Percentiles rank a stretch among this genome's conserved stretches.
These are phyloP conservation scores for Achlya hypogyna DNA, from an alignment of 352 stramenopile species.

Conservation along the genomic window DNA sequence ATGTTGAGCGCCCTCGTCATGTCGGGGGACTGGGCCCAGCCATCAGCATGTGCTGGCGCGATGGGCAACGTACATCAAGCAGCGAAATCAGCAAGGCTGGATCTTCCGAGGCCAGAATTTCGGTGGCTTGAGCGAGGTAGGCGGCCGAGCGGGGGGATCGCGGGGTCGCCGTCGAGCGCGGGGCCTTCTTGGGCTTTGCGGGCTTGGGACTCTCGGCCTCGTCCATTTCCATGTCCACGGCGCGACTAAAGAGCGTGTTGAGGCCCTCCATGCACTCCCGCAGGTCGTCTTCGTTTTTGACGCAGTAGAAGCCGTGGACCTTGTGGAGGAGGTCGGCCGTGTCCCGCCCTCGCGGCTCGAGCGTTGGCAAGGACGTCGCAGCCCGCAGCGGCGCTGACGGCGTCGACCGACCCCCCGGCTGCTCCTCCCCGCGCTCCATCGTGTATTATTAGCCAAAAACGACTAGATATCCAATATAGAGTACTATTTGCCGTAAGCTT, in stretches of 20 bases:
- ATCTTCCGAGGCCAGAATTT: neutral
- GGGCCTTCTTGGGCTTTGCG: neutral
- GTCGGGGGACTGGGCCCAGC: neutral
- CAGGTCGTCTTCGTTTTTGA: conserved; percentile 20
- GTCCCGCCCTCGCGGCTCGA: neutral
- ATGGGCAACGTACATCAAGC: neutral
- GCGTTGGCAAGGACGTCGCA: no score
- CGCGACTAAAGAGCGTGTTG: conserved; percentile 14
- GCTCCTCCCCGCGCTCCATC: no score
- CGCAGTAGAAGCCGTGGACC: conserved; percentile 17
- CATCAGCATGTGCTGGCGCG: neutral
- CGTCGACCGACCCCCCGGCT: no score
- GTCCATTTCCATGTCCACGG: conserved; percentile 2
- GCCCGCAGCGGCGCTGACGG: no score
- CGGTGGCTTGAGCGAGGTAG: neutral
- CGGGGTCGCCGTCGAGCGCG: neutral
- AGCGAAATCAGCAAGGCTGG: neutral
- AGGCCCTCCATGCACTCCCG: conserved; percentile 11
- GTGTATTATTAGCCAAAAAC: no score
- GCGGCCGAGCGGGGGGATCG: neutral
- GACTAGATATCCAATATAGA: no score
- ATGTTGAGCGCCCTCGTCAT: conserved; percentile 7
- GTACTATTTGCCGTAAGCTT: no score
- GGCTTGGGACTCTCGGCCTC: neutral
- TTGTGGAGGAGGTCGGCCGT: conserved; percentile 1